Evolutionary conservation across 192 early-diverging fungal species (phyloP).

Genomic region (Endogone sp.): DNA sequence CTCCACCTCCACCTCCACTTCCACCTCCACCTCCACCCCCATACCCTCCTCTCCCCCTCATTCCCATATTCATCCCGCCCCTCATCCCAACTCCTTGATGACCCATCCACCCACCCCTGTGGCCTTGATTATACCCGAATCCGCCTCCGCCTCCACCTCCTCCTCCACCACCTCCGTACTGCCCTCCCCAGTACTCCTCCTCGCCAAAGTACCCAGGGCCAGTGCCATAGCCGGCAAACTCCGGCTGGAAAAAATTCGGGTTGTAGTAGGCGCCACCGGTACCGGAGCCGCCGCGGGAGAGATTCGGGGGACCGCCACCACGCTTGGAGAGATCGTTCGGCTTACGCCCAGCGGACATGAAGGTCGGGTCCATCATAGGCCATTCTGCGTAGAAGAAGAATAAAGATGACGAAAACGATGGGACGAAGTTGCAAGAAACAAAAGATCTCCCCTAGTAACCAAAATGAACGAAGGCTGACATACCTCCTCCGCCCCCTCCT

Average conservation of each 20-base stretch:
- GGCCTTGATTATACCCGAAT: background rate
- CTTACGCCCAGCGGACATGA: no score
- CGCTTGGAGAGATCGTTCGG: no score
- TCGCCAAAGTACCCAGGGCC: constrained; percentile 17
- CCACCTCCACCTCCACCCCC: background rate
- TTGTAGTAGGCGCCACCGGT: constrained; percentile 7
- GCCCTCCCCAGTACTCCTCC: constrained; percentile 1
- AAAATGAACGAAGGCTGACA: no score
- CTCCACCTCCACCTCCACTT: background rate
- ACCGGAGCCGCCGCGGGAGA: constrained; percentile 3
- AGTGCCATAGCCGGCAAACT: constrained; percentile 3
- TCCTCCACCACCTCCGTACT: constrained; percentile 13
- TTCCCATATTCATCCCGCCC: background rate
- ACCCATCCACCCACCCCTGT: no score
- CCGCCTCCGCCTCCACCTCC: constrained; percentile 15
- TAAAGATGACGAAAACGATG: no score
- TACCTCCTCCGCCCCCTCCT: no score
- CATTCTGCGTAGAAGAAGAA: no score
- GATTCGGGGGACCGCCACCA: no score
- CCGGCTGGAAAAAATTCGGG: constrained; percentile 1
- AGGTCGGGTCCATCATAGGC: no score
- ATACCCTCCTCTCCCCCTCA: background rate
- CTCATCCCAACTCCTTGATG: constrained; percentile 5
- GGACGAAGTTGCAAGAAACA: no score
- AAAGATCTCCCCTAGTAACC: no score